Evolutionary conservation across 768 basidiomycete genomes (phyloP), one percentile per base, ranked within the genome.

Genomic region (Tylopilus balloui): DNA sequence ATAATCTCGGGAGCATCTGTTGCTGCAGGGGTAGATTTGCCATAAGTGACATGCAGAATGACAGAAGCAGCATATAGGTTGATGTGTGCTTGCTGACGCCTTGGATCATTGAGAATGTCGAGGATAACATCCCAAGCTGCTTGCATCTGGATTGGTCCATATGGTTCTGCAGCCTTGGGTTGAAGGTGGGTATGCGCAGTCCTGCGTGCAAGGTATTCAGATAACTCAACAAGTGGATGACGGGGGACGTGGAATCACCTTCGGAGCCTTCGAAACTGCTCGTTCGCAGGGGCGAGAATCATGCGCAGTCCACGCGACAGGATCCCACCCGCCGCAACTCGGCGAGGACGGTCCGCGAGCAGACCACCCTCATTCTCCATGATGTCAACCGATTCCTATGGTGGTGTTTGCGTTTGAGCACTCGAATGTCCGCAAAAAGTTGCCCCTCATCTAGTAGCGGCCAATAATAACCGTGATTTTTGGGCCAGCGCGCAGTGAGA

Each of bases 361-460:
- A 70, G 53, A 4, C 77, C 74, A n/a, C 82, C 81, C 54, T 83
- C 78, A 44, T 78, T 78, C 58, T 84, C 82, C 80, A 84, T 79
- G 48, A 84, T 77, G 19, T 84, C 81, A 0, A 82, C 72, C 0
- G 82, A 81, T 31, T 80, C 80, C 62, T 82, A 63, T 10, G 6
- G 29, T 20, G 10, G n/a, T 10, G 34, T 31, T 39, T 32, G 37
- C 1, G 20, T 12, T 37, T 2, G 21, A n/a, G 17, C 15, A 11
- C 8, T 23, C 3, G 24, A 6, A 7, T 14, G 27, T 4, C n/a
- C 2, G 6, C 13, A 36, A n/a, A 15, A 21, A 37, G n/a, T 4
- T 17, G n/a, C 14, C 8, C 35, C 53, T 53, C 12, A 68, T 68
- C 60, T 79, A 69, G 42, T 78, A 60, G 0, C 68, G 62, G 3